Conservation (phyloP, 768 basidiomycete species). For the Dictyophora rubrovolvata region DNA sequence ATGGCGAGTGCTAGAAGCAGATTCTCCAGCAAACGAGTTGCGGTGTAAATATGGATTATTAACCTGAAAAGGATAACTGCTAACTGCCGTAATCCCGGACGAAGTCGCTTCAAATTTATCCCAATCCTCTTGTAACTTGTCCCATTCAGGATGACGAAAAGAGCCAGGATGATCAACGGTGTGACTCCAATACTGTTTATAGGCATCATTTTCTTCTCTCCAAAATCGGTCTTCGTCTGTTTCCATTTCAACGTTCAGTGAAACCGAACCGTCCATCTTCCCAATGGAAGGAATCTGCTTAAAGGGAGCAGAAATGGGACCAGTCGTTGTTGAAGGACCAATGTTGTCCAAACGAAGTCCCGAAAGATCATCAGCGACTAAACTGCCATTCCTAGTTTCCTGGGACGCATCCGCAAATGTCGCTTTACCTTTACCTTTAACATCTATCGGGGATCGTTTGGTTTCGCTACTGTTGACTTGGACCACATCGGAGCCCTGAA, state of each 20-base stretch:
- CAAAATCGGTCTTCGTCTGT: constrained; percentile 62
- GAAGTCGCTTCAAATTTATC: constrained; percentile 71
- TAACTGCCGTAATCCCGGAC: constrained; percentile 46
- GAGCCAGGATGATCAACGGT: constrained; percentile 3
- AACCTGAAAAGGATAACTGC: constrained; percentile 59
- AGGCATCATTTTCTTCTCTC: constrained; percentile 61
- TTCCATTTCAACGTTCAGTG: constrained; percentile 14
- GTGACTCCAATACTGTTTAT: constrained; percentile 46
- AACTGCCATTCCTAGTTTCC: background rate
- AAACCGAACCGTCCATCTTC: constrained; percentile 5
- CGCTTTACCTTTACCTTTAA: constrained; percentile 64
- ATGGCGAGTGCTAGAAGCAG: constrained; percentile 24
- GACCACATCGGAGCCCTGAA: constrained; percentile 74
- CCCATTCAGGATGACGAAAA: constrained; percentile 40
- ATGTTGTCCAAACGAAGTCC: background rate
- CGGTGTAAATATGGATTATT: constrained; percentile 69
- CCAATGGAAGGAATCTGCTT: background rate
- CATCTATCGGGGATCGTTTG: constrained; percentile 23
- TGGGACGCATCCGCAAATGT: background rate
- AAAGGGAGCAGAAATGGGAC: background rate
- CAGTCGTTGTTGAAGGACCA: background rate
- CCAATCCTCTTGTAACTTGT: constrained; percentile 65
- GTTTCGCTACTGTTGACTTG: constrained; percentile 27
- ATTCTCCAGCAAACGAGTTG: constrained; percentile 44
- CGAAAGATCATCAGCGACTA: background rate